These are phyloP conservation scores for Diutina neorugosa DNA, from an alignment of 1,139 yeast genomes.

Conservation along the genomic window DNA sequence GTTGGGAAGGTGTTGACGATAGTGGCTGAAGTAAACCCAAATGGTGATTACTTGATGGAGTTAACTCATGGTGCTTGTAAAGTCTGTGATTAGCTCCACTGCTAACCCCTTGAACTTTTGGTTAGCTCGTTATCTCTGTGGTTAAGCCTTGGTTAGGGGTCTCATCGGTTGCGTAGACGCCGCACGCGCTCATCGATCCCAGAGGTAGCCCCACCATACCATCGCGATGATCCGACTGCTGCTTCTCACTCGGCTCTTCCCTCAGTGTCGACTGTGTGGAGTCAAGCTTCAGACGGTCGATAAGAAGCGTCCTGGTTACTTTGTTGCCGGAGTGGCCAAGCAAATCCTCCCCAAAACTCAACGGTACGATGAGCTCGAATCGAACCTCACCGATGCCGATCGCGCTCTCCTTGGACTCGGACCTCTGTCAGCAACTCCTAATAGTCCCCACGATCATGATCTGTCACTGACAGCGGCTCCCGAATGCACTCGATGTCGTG, in stretches of 20 bases:
- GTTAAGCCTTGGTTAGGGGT: too few relatives aligned
- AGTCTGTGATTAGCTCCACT: too few relatives aligned
- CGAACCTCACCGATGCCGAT: not conserved
- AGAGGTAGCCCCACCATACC: not conserved
- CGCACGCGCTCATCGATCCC: not conserved
- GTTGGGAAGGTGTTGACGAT: too few relatives aligned
- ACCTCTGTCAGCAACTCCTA: not conserved
- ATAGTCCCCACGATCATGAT: not conserved
- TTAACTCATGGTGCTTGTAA: too few relatives aligned
- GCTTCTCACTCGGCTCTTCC: not conserved
- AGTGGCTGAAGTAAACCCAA: not conserved
- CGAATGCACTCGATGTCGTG: slow-evolving; percentile 44
- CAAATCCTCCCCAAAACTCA: not conserved
- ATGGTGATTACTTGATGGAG: too few relatives aligned
- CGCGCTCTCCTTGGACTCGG: not conserved
- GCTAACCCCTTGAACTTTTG: too few relatives aligned
- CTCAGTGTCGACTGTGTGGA: slow-evolving; percentile 4
- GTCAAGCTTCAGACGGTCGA: not conserved
- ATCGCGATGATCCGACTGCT: slow-evolving; percentile 2
- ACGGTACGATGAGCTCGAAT: not conserved
- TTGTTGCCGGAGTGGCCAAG: not conserved
- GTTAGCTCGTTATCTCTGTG: too few relatives aligned
- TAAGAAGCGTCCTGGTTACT: not conserved
- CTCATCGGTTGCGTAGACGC: not conserved
- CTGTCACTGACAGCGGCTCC: not conserved